Percentiles rank a stretch among this genome's conserved stretches.
Conservation (phyloP, 176 grass and related monocot species). For the Triticum timopheevii region DNA sequence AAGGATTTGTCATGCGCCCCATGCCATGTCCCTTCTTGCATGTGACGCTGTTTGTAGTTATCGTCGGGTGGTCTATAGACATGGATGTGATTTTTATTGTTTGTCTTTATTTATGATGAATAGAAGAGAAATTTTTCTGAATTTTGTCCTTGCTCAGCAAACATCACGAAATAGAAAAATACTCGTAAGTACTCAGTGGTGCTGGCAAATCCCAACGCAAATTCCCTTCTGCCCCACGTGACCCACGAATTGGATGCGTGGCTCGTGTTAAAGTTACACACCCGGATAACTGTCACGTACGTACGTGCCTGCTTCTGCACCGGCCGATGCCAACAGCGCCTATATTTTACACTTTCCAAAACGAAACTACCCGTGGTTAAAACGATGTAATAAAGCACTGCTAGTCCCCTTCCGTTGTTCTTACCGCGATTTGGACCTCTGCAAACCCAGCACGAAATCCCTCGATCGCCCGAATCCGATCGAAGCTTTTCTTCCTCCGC, state of each 20-base stretch:
- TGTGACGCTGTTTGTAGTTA: too few species aligned
- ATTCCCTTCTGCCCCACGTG: background rate
- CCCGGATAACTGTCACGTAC: background rate
- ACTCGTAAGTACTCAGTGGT: background rate
- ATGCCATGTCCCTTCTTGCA: too few species aligned
- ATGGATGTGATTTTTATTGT: too few species aligned
- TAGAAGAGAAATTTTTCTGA: too few species aligned
- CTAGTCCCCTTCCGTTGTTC: background rate
- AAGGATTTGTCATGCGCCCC: too few species aligned
- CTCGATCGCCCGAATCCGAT: background rate
- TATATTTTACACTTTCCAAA: slow-evolving; percentile 35
- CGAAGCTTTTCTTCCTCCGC: slow-evolving; percentile 34
- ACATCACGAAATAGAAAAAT: background rate
- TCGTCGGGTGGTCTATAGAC: too few species aligned
- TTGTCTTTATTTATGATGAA: too few species aligned
- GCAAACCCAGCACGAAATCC: background rate
- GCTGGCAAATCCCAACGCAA: background rate
- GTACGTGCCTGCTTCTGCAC: slow-evolving; percentile 1
- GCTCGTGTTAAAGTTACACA: background rate
- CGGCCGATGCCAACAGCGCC: background rate
- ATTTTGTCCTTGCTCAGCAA: too few species aligned
- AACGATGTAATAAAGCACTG: background rate
- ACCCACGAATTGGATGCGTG: slow-evolving; percentile 7
- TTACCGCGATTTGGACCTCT: background rate
- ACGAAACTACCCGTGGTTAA: background rate